Base-by-base conservation (phyloP, 2,329 filamentous ascomycete genomes). In the Dothideomycetes sp. region DNA sequence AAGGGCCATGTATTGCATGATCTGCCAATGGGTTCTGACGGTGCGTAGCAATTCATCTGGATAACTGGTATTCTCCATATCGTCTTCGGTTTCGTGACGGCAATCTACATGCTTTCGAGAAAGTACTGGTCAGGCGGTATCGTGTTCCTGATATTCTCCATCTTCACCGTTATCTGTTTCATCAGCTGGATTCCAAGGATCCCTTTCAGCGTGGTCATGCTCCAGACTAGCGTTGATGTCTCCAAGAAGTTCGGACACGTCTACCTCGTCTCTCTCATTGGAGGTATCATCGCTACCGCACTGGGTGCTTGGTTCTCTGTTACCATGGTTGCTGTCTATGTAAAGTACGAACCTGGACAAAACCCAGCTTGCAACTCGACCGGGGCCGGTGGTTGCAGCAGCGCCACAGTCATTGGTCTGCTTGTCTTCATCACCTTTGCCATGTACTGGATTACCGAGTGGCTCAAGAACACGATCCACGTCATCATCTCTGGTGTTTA, bases 361-460 rank as follows among this genome's bases (percentile, higher is more conserved):
- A 79, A 79, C 50, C 68, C 75, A 17, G 61, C 73, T 3, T 80
- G 77, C 47, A n/a, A n/a, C 12, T 56, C 51, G 27, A 61, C 63
- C 4, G 61, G 64, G 10, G 72, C 62, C 2, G 77, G 77, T 3
- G 70, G 73, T 4, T 95, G 88, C 52, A 79, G 82, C 44, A 70
- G 66, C 4, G 84, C 69, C 37, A 89, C 80, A 48, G 84, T 95
- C 33, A 88, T 87, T 44, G 88, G 88, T 0, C 64, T 95, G 19
- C 67, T 94, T 4, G 84, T 81, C 14, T 95, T 93, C 57, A 74
- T 87, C 49, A 94, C 87, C 0, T 95, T 96, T 53, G 81, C 87
- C 38, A 84, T 80, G 62, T 95, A 93, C 64, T 96, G 89, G 89
- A 79, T 94, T 47, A 81, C 84, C 2, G 89, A 96, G 58, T 89